A percentile compares a stretch with the other conserved stretches of the same genome.
Evolutionary conservation across 352 stramenopile species (phyloP).

Genomic region (Globisporangium paroecandrum): DNA sequence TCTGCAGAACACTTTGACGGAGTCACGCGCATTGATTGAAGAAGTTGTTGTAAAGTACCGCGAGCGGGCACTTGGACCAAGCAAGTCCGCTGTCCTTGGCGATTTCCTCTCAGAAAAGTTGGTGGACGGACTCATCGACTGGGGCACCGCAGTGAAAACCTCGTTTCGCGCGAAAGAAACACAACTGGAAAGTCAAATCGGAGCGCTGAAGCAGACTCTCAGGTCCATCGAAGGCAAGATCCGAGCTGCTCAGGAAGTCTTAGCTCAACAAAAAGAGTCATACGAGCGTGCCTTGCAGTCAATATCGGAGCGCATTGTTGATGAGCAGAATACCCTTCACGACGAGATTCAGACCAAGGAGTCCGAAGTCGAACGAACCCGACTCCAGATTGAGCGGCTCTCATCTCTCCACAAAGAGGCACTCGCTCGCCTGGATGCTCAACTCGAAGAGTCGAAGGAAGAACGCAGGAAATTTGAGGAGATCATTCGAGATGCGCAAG

Average conservation of each 20-base stretch:
- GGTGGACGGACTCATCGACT: constrained; percentile 53
- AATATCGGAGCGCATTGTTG: constrained; percentile 47
- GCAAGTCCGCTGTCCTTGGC: constrained; percentile 31
- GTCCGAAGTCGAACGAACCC: constrained; percentile 48
- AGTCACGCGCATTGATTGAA: constrained; percentile 35
- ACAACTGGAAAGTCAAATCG: constrained; percentile 34
- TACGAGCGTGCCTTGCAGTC: constrained; percentile 56
- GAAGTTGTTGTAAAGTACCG: constrained; percentile 46
- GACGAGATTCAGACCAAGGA: constrained; percentile 65
- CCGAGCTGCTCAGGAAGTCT: constrained; percentile 47
- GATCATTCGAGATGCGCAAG: constrained; percentile 31
- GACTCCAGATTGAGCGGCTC: constrained; percentile 54
- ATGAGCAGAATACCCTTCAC: constrained; percentile 39
- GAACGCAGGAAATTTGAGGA: constrained; percentile 52
- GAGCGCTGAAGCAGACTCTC: constrained; percentile 40
- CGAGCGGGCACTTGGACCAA: constrained; percentile 24
- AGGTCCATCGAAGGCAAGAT: constrained; percentile 56
- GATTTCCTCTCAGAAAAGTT: constrained; percentile 51
- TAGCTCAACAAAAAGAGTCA: constrained; percentile 60
- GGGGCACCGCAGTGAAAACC: constrained; percentile 43
- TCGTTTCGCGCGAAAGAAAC: constrained; percentile 45
- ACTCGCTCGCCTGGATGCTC: constrained; percentile 39
- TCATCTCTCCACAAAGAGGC: constrained; percentile 58
- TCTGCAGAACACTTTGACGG: constrained; percentile 36
- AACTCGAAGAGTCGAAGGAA: constrained; percentile 56